phyloP scores from a whole-genome alignment of 1,139 yeast species.

The Citeromyces siamensis region DNA sequence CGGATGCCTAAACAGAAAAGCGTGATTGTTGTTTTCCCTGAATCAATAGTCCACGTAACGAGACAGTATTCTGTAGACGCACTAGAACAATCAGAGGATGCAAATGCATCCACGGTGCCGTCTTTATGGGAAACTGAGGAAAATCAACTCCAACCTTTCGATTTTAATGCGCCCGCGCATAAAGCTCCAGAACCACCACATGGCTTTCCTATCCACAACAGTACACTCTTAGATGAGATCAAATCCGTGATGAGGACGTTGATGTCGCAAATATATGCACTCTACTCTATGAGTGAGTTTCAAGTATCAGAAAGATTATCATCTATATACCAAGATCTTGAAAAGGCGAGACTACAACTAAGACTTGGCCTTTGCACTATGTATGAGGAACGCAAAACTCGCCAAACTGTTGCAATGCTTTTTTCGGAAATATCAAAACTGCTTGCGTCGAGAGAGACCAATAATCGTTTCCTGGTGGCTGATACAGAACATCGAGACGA shows the following conservation, averaged over 20 bases:
- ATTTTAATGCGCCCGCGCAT: constrained; percentile 4
- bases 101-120: constrained; percentile 20
- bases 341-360: constrained; percentile 51
- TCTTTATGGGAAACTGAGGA: constrained; percentile 30
- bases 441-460: constrained; percentile 29
- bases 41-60: constrained; percentile 31
- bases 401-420: constrained; percentile 46
- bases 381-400: constrained; percentile 41
- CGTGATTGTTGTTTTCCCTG: constrained; percentile 48
- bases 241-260: constrained; percentile 43
- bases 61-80: constrained; percentile 13
- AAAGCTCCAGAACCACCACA: constrained; percentile 11
- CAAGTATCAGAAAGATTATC: constrained; percentile 43
- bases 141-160: not conserved
- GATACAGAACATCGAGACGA: constrained; percentile 29
- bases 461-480: constrained; percentile 18
- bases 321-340: constrained; percentile 43
- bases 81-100: not conserved
- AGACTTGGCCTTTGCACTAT: constrained; percentile 43
- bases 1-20: constrained; percentile 44
- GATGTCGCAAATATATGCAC: constrained; percentile 52
- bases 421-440: constrained; percentile 60
- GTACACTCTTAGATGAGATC: constrained; percentile 40
- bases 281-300: constrained; percentile 62
- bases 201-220: constrained; percentile 43